phyloP scores from a whole-genome alignment of 257 asterid genomes.

The Oldenlandia corymbosa region DNA sequence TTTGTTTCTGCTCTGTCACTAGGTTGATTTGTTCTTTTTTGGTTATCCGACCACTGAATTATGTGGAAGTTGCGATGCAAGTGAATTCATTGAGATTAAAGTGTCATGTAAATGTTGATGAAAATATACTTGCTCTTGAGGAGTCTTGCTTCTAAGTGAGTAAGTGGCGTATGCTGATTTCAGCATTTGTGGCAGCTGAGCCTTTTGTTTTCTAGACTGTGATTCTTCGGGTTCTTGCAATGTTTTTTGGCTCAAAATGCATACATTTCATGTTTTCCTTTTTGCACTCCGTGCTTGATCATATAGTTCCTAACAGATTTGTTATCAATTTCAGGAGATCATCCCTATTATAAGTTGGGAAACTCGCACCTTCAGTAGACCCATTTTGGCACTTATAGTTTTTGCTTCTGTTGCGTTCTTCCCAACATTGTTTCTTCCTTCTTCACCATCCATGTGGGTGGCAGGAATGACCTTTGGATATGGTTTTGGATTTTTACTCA shows the following conservation, averaged over 20 bases:
- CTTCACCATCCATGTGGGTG: constrained; percentile 38
- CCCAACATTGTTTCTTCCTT: constrained; percentile 30
- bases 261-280: neutral
- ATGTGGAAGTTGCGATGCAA: neutral
- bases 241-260: neutral
- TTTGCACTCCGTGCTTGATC: neutral
- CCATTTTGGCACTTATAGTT: constrained; percentile 28
- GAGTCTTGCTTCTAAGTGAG: neutral
- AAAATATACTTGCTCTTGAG: neutral
- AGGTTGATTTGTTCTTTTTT: neutral
- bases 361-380: constrained; percentile 25
- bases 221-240: neutral
- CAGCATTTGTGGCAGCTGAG: neutral
- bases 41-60: neutral
- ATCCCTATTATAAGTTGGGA: constrained; percentile 34
- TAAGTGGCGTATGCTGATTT: neutral
- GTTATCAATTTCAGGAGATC: constrained; percentile 20
- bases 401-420: constrained; percentile 30
- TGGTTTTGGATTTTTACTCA: constrained; percentile 30
- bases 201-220: neutral
- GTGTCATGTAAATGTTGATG: neutral
- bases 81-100: neutral
- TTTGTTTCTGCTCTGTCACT: neutral
- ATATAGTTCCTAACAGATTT: neutral
- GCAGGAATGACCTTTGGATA: constrained; percentile 40